phyloP scores from a whole-genome alignment of 2,329 filamentous ascomycete genomes.

The Incumbomyces delicatus region DNA sequence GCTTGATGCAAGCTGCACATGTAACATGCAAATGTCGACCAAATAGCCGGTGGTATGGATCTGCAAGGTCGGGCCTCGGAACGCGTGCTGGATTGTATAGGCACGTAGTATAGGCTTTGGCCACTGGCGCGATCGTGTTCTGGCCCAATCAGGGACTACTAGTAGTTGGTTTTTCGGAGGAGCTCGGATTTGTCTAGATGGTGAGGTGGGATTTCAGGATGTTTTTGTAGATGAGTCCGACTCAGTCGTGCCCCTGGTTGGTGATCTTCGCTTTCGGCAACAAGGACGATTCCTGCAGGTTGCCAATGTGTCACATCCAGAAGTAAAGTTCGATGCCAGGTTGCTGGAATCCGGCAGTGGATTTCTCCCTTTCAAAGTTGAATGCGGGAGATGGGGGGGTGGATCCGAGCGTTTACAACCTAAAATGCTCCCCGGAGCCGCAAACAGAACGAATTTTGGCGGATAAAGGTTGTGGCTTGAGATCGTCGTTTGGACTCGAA shows the following conservation, averaged over 20 bases:
- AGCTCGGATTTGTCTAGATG: neutral
- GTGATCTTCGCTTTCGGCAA: conserved; percentile 1
- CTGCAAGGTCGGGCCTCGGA: conserved; percentile 1
- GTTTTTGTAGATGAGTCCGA: conserved; percentile 2
- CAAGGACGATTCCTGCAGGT: neutral
- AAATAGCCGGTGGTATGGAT: conserved; percentile 5
- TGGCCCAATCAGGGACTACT: no score
- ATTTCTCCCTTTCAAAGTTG: conserved; percentile 1
- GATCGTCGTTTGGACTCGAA: conserved; percentile 3
- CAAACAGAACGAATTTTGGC: neutral
- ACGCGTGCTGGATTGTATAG: conserved; percentile 19
- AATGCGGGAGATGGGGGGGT: conserved; percentile 1
- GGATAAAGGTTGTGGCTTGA: conserved; percentile 2
- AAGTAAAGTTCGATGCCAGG: neutral
- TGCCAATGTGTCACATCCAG: conserved; percentile 4
- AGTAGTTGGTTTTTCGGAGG: neutral
- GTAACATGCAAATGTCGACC: neutral
- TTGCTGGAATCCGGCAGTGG: conserved; percentile 2
- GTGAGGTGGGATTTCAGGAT: neutral
- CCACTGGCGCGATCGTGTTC: no score
- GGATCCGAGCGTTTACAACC: conserved; percentile 3
- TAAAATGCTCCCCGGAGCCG: conserved; percentile 4
- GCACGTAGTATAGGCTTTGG: no score
- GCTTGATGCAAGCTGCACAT: conserved; percentile 1
- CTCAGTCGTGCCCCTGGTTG: neutral